Evolutionary conservation across 2,329 filamentous ascomycete genomes (phyloP).

Genomic region (Furcasterigmium sp.): DNA sequence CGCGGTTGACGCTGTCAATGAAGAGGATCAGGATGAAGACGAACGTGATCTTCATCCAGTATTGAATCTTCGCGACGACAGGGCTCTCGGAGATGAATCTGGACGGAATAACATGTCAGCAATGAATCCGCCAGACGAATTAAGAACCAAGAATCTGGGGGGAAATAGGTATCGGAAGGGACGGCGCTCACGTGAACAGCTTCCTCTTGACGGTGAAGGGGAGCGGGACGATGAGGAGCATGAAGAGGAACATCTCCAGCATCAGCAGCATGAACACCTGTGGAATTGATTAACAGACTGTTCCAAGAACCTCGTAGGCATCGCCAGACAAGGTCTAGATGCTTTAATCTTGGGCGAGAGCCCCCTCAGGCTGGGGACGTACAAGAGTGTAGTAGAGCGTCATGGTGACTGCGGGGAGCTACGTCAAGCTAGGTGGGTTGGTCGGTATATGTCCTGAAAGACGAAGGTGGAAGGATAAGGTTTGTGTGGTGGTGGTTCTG

Average conservation of each 20-base stretch:
- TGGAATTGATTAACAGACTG: constrained; percentile 3
- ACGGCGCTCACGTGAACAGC: constrained; percentile 63
- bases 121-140: no score
- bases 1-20: constrained; percentile 90
- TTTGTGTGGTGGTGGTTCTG: no score
- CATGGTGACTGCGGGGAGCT: constrained; percentile 33
- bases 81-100: constrained; percentile 92
- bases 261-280: constrained; percentile 82
- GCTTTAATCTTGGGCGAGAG: neutral
- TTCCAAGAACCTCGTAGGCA: neutral
- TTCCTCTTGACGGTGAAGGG: constrained; percentile 81
- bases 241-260: constrained; percentile 77
- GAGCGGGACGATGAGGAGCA: constrained; percentile 77
- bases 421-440: constrained; percentile 4
- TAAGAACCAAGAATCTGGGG: no score
- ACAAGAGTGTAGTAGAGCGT: constrained; percentile 55
- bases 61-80: constrained; percentile 84
- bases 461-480: neutral
- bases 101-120: neutral
- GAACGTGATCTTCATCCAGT: constrained; percentile 98
- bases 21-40: constrained; percentile 99
- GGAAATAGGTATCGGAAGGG: neutral
- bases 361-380: constrained; percentile 16
- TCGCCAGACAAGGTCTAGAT: neutral
- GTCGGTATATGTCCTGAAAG: constrained; percentile 5